Base-by-base conservation (phyloP, 352 stramenopile genomes). In the Phytophthora boehmeriae region DNA sequence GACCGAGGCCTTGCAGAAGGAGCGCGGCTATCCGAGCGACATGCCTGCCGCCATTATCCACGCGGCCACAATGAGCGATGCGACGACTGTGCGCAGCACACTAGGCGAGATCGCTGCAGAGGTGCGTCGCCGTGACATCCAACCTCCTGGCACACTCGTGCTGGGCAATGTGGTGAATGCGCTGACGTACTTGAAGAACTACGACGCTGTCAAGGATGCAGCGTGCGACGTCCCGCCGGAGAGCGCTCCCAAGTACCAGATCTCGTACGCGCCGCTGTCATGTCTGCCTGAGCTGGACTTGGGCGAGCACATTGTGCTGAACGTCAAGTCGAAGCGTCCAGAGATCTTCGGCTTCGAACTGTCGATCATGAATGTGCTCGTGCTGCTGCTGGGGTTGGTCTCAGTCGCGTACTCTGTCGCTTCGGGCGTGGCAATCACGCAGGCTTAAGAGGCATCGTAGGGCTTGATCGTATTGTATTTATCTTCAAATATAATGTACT, bases 31-130 rank as follows among this genome's bases (percentile, higher is more conserved):
- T 78, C 97, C 97, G 3, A 68, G 50, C 43, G 77, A 96, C 35
- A 93, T 95, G 38, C 92, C 96, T 1, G 95, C 98, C 0, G 95
- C 86, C 5, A 96, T 99, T 60, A 89, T 98, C 48, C 93, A 98
- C 68, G 86, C 81, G 0, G 97, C 97, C 8, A 97, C 93, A 9
- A 98, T 87, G 61, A 89, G 89, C 8, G 73, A 89, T 54, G 93
- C 98, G 54, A 74, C 89, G 42, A 96, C 88, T 5, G 76, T 98
- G 19, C 81, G 93, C 38, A 95, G 90, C 20, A 97, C 82, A 19
- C 76, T 99, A 35, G 75, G 82, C 39, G 90, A 79, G 46, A 98
- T 99, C 74, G 83, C 89, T 0, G 80, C 92, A 43, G 82, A 98
- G 51, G 90, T 93, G 30, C 76, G 90, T 30, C 75, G 80, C 36